Percentiles rank a stretch among this genome's conserved stretches.
Conservation (phyloP, 176 grass and related monocot genomes). For the Aechmea fasciata region DNA sequence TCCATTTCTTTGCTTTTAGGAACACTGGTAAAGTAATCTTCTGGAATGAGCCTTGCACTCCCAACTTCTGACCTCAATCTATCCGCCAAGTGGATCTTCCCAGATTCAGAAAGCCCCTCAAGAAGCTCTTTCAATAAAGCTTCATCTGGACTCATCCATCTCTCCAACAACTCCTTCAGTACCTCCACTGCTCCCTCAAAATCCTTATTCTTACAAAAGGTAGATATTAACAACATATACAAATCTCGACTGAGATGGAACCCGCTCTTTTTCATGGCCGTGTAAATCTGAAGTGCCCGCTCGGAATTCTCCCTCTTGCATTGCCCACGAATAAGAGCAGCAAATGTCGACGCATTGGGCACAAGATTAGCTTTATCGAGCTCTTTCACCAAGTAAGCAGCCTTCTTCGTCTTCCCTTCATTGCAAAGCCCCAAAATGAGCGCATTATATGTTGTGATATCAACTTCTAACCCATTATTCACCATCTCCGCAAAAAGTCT, state of each 20-base stretch:
- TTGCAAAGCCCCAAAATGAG: conserved; percentile 69
- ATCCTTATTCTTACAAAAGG: conserved; percentile 75
- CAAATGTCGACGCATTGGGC: conserved; percentile 60
- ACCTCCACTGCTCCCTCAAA: conserved; percentile 69
- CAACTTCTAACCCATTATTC: conserved; percentile 29
- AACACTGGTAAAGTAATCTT: conserved; percentile 38
- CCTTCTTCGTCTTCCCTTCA: conserved; percentile 64
- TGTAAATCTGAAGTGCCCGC: conserved; percentile 55
- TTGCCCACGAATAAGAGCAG: conserved; percentile 52
- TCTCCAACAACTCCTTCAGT: conserved; percentile 51
- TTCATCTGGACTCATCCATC: conserved; percentile 54
- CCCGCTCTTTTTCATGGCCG: conserved; percentile 62
- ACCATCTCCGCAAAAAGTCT: conserved; percentile 69
- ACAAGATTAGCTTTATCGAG: conserved; percentile 44
- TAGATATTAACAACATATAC: conserved; percentile 49
- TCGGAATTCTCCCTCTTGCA: conserved; percentile 76
- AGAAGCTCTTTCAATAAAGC: conserved; percentile 51
- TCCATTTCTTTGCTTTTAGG: conserved; percentile 19
- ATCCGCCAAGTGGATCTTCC: conserved; percentile 44
- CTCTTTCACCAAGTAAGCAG: conserved; percentile 34
- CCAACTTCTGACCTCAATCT: conserved; percentile 30
- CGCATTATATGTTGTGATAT: conserved; percentile 68
- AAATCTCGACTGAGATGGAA: conserved; percentile 37
- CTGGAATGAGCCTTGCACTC: conserved; percentile 41
- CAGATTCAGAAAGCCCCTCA: conserved; percentile 32